Evolutionary conservation across 768 basidiomycete genomes (phyloP).

Genomic region (Kwoniella bestiolae): DNA sequence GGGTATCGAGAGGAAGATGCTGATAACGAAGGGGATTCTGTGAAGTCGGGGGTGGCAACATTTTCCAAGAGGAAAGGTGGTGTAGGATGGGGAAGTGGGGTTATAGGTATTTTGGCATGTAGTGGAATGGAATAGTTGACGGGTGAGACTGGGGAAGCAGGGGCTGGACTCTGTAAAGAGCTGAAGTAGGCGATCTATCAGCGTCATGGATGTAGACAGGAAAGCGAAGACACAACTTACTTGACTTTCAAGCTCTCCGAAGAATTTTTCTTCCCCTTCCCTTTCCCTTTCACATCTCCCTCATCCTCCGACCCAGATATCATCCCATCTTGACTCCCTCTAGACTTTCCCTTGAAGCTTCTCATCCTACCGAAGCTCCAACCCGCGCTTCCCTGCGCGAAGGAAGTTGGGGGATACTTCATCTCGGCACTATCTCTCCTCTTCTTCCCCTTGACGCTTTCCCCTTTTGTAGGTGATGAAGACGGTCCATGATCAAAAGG

Average conservation of each 20-base stretch:
- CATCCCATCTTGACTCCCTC: background rate
- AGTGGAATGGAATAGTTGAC: background rate
- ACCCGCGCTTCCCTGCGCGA: conserved; percentile 5
- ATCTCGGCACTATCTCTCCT: conserved; percentile 13
- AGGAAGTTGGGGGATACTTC: conserved; percentile 21
- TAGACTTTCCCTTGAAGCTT: conserved; percentile 13
- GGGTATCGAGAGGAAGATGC: background rate
- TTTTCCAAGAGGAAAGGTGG: background rate
- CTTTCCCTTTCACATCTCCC: background rate
- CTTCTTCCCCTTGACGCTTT: conserved; percentile 8
- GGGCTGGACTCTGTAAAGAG: background rate
- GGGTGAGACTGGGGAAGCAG: background rate
- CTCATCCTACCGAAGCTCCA: conserved; percentile 25
- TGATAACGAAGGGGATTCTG: background rate
- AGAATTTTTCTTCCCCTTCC: conserved; percentile 8
- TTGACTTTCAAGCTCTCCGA: background rate
- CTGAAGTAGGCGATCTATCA: background rate
- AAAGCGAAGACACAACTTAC: background rate
- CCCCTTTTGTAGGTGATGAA: background rate
- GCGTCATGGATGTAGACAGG: background rate
- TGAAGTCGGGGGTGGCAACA: background rate
- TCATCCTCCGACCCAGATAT: conserved; percentile 6
- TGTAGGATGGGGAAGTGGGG: background rate
- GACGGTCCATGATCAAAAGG: background rate
- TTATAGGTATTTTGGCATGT: background rate